Evolutionary conservation across 140 eudicot genomes (phyloP), one percentile per base, ranked within the genome.

Genomic region (Stevia rebaudiana): DNA sequence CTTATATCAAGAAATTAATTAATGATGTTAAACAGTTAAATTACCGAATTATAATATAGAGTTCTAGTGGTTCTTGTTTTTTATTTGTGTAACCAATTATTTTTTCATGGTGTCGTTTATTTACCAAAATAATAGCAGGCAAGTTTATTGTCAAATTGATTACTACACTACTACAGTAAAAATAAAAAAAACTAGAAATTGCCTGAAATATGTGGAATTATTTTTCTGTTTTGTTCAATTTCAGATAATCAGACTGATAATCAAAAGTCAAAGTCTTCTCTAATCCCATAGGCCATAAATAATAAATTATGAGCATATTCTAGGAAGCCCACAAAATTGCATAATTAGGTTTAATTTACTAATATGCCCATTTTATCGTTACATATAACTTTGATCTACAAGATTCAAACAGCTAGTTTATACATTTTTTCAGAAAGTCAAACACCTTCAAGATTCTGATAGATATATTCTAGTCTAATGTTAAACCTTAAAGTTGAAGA

Each of bases 1-100:
- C 9, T 40, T 63, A 13, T 18, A 63, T 30, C 40, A 74, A 56
- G 74, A 74, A 37, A 50, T 55, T 74, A 74, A 49, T 35, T 55
- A 65, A 67, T 19, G 56, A 57, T 66, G 47, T 66, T 48, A 60
- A 46, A 46, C 52, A 16, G 0, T 16, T 44, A 13, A 57, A 33
- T 57, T 57, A 36, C 28, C 48, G 11, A 39, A 19, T 41, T 15
- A 41, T 61, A 21, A 3, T 44, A 57, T 50, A 19, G 22, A 13
- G 11, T 50, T 30, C 19, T 21, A 22, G 15, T 19, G 53, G 24
- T 47, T 47, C 23, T 47, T 8, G 7, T 47, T 17, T 6, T 17
- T 17, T 4, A 5, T 6, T 44, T 44, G 8, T 44, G n/a, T 15
- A 44, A 4, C 22, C 16, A 44, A n/a, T 6, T 15, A 4, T 5